These are phyloP conservation scores for Brassica juncea DNA, from an alignment of 345 rosid genomes.

Conservation along the genomic window DNA sequence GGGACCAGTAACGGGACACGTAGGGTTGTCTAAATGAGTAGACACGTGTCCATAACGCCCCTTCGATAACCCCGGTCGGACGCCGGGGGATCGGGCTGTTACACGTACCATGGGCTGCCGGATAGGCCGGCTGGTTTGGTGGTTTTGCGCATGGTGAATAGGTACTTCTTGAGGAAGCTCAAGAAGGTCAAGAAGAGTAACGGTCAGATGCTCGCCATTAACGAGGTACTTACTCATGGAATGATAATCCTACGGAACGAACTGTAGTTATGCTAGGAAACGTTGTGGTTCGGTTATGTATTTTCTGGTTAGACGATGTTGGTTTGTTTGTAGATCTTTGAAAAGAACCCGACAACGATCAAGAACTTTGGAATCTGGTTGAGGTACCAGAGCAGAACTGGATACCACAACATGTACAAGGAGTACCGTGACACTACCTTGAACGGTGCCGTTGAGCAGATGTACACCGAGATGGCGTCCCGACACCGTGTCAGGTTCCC, in stretches of 20 bases:
- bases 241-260: neutral
- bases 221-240: slow-evolving; percentile 41
- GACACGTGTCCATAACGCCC: too few species aligned
- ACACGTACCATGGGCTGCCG: slow-evolving; percentile 48
- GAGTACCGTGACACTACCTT: slow-evolving; percentile 61
- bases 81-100: too few species aligned
- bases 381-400: slow-evolving; percentile 62
- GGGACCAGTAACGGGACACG: too few species aligned
- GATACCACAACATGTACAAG: slow-evolving; percentile 78
- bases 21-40: too few species aligned
- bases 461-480: slow-evolving; percentile 76
- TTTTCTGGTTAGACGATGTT: neutral
- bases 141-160: slow-evolving; percentile 41
- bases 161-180: slow-evolving; percentile 59
- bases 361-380: slow-evolving; percentile 69
- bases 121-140: slow-evolving; percentile 46
- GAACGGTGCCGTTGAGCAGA: slow-evolving; percentile 68
- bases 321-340: slow-evolving; percentile 46
- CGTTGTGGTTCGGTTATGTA: neutral
- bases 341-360: slow-evolving; percentile 64
- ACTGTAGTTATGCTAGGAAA: neutral
- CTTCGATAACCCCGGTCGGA: too few species aligned
- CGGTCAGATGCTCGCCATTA: slow-evolving; percentile 59
- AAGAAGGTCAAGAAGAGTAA: slow-evolving; percentile 64
- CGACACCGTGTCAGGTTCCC: slow-evolving; percentile 67